Evolutionary conservation across 2,329 filamentous ascomycete genomes (phyloP), one percentile per base, ranked within the genome.

Genomic region (Tolypocladium tropicale): DNA sequence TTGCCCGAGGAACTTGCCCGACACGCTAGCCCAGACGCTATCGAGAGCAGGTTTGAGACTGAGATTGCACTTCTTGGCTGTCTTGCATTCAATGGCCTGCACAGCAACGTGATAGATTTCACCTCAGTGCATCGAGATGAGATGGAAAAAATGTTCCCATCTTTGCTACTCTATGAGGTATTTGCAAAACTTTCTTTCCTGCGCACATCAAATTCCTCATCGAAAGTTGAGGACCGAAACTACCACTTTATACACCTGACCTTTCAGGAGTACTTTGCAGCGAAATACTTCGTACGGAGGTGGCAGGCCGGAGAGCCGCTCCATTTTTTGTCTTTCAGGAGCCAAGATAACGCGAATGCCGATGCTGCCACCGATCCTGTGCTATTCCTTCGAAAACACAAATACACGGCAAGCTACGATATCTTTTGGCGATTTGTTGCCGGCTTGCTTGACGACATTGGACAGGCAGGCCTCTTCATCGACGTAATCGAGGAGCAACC

Each of bases 211-310:
- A 65, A 70, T 50, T 62, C 57, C 23, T 32, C 54, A 53, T 39
- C 36, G 25, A 63, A 2, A 28, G 54, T 5, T 10, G 56, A 39
- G 62, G 23, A 60, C 53, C 56, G 65, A 46, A 25, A 39, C 16
- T 75, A 74, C 54, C 68, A 75, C 57, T 76, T 76, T 51, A 28
- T 75, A 28, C 73, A 76, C 57, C 58, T 75, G 12, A 75, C 73
- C 1, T 73, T 72, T 57, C 72, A 75, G 56, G 73, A 75, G 58
- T 75, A 66, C 54, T 75, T 76, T 62, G 72, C 70, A 0, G 74
- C 73, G 2, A 63, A 57, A 30, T 73, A 74, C 58, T 74, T 74
- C 58, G 65, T 66, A n/a, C 62, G 61, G 34, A 60, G 66, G 21
- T 74, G 68, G 68, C 61, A 53, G 30, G 30, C 34, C 6, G n/a